Evolutionary conservation across 345 rosid species (phyloP).

Genomic region (Lagerstroemia speciosa): DNA sequence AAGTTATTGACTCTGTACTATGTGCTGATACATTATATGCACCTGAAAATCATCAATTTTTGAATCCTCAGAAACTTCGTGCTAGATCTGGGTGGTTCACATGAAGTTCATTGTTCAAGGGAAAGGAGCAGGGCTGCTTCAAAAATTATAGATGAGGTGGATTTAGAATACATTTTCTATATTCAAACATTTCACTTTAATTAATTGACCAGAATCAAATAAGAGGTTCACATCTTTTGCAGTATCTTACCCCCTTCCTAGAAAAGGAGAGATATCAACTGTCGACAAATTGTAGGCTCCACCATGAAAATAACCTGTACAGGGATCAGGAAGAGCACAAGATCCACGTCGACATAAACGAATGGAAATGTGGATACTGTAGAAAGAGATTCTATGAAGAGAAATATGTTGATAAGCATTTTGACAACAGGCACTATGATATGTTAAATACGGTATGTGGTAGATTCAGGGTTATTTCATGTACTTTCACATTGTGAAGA

Average conservation of each 20-base stretch:
- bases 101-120: constrained; percentile 58
- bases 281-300: constrained; percentile 43
- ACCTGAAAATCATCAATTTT: not conserved
- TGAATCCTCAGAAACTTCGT: constrained; percentile 17
- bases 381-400: constrained; percentile 57
- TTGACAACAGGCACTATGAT: constrained; percentile 48
- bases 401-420: constrained; percentile 52
- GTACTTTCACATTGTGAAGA: not conserved
- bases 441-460: constrained; percentile 44
- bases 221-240: constrained; percentile 9
- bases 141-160: constrained; percentile 45
- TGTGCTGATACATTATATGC: not conserved
- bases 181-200: constrained; percentile 5
- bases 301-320: constrained; percentile 41
- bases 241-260: constrained; percentile 63
- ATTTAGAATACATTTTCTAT: not conserved
- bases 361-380: constrained; percentile 66
- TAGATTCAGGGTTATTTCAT: constrained; percentile 3
- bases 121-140: constrained; percentile 66
- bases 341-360: constrained; percentile 38
- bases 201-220: constrained; percentile 4
- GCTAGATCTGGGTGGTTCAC: constrained; percentile 21
- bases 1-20: not conserved
- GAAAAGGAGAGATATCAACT: constrained; percentile 39
- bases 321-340: constrained; percentile 67